Evolutionary conservation across 2,329 filamentous ascomycete species (phyloP), one percentile per base, ranked within the genome.

Genomic region (Knufia fluminis): DNA sequence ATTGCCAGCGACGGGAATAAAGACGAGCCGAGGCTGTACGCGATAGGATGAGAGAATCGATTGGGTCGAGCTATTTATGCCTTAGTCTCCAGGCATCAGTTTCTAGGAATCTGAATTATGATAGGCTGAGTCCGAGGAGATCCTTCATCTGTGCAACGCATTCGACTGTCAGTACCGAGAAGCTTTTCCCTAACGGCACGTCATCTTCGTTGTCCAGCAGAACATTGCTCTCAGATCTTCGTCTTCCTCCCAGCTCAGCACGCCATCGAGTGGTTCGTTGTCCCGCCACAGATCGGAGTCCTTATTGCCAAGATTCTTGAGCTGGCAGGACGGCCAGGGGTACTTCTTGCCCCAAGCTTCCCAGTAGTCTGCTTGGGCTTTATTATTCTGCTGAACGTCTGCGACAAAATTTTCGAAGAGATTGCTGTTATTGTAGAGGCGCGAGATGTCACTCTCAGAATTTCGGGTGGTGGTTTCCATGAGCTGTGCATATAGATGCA

Each of bases 181-280:
- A n/a, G n/a, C n/a, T n/a, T n/a, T n/a, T n/a, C n/a, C n/a, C n/a
- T n/a, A n/a, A n/a, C n/a, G n/a, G n/a, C n/a, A n/a, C n/a, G n/a
- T n/a, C n/a, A n/a, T n/a, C n/a, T n/a, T n/a, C n/a, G n/a, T n/a
- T n/a, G n/a, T n/a, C n/a, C n/a, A n/a, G n/a, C n/a, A n/a, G n/a
- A 46, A 46, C 19, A 46, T 12, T 17, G 2, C 12, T 6, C 9
- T 36, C 31, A 46, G 31, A 33, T 23, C 16, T 23, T 36, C 19
- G 36, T 46, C 43, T 24, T 46, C 43, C 22, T 46, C 43, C 43
- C 43, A 46, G 12, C 32, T 24, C 16, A 19, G 31, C 17, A 46
- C 43, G 16, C 32, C 17, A 22, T 24, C 14, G 19, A 2, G 17
- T 3, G 19, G 28, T 17, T 12, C 31, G 6, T 35, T 22, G n/a